These are phyloP conservation scores for Nowakowskiella sp. DNA, from an alignment of 192 early-diverging fungal species.

Conservation along the genomic window DNA sequence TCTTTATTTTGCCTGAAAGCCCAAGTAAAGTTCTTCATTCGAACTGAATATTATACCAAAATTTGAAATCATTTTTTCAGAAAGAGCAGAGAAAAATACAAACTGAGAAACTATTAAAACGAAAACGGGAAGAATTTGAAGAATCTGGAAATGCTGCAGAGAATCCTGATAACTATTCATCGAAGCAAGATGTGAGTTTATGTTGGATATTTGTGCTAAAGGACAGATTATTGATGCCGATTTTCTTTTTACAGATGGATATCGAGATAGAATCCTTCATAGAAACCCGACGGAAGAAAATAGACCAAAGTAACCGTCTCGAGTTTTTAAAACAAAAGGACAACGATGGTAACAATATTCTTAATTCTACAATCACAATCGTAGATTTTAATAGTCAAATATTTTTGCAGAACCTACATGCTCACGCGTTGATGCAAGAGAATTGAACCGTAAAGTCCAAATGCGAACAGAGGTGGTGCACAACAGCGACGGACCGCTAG, in stretches of 20 bases:
- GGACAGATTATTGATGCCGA: no score
- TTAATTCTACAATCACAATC: neutral
- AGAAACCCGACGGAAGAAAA: slow-evolving; percentile 42
- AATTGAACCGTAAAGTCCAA: slow-evolving; percentile 67
- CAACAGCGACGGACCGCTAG: slow-evolving; percentile 57
- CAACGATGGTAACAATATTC: slow-evolving; percentile 4
- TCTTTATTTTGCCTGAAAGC: no score
- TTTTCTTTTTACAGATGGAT: slow-evolving; percentile 21
- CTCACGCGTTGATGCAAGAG: slow-evolving; percentile 64
- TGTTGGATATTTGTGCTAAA: no score
- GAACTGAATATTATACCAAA: no score
- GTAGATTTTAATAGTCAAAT: slow-evolving; percentile 1
- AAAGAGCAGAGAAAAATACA: no score
- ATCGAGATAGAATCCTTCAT: slow-evolving; percentile 45
- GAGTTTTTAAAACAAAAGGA: slow-evolving; percentile 44
- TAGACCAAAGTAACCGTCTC: slow-evolving; percentile 52
- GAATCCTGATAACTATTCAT: no score
- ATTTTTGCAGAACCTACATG: slow-evolving; percentile 25
- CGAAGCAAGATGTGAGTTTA: no score
- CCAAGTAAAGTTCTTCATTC: no score
- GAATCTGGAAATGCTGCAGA: no score
- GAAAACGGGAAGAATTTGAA: no score
- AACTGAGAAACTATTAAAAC: no score
- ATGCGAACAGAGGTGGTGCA: slow-evolving; percentile 65
- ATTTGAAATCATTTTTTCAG: no score